Conservation (phyloP, 345 rosid species). For the Iberis pinnata region DNA sequence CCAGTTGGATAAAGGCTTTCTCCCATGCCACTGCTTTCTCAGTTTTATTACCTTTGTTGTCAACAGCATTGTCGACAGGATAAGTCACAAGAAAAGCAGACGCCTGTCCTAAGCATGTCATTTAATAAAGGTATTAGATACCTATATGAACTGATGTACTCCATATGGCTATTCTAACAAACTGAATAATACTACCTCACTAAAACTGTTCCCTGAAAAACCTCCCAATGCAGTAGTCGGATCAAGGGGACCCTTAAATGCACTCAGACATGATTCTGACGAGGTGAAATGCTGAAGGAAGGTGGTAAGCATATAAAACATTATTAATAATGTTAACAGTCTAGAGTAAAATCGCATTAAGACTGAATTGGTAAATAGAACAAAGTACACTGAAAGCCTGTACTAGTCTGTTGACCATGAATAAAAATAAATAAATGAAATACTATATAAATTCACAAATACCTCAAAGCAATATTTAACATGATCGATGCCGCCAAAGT, state of each 20-base stretch:
- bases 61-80: slow-evolving; percentile 78
- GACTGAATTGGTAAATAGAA: not conserved
- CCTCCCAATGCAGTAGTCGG: slow-evolving; percentile 95
- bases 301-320: slow-evolving; percentile 3
- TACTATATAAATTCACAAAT: slow-evolving; percentile 11
- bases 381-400: not conserved
- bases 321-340: too few species aligned
- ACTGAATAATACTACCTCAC: slow-evolving; percentile 51
- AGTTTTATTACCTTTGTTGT: slow-evolving; percentile 57
- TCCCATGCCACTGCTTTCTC: slow-evolving; percentile 87
- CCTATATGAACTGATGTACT: slow-evolving; percentile 1
- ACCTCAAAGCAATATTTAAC: slow-evolving; percentile 91
- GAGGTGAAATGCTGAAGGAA: slow-evolving; percentile 79
- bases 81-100: slow-evolving; percentile 87
- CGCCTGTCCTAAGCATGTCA: slow-evolving; percentile 57
- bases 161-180: slow-evolving; percentile 9
- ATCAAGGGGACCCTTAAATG: slow-evolving; percentile 94
- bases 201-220: slow-evolving; percentile 72
- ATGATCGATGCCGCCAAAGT: slow-evolving; percentile 72
- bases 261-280: slow-evolving; percentile 80
- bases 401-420: too few species aligned
- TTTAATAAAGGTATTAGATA: slow-evolving; percentile 21
- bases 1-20: slow-evolving; percentile 83
- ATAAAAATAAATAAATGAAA: too few species aligned
- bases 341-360: not conserved